Evolutionary conservation across 768 basidiomycete genomes (phyloP), one percentile per base, ranked within the genome.

Genomic region (Suillus hirtellus): DNA sequence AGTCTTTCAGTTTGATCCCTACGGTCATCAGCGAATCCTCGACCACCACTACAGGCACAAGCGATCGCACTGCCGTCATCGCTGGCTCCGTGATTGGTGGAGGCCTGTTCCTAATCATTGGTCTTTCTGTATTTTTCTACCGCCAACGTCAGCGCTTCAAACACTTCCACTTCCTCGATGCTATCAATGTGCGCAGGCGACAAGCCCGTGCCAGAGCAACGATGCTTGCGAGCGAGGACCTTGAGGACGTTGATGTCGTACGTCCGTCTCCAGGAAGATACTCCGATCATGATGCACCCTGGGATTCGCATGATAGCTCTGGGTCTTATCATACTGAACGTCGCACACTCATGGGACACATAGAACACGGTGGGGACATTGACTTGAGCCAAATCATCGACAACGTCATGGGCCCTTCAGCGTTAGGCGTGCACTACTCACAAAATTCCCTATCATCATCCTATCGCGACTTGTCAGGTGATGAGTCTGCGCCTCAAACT

Each of bases 361-460:
- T 71, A 35, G 31, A 59, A 1, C 37, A 44, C 24, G 21, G 47
- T 38, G 63, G 60, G 12, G 59, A 61, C 2, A 14, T 77, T 31
- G 75, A 80, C 34, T 63, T 82, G 10, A 60, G 72, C n/a, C 73
- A 67, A 10, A 82, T 84, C 54, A 79, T 84, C 10, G 77, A 82
- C 61, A 78, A 82, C 55, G 78, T 84, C 1, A 84, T 84, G 83
- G 83, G 83, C 2, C 78, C 80, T 4, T 52, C 72, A 0, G 0
- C 55, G 0, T 3, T 24, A 15, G 64, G 59, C 0, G 60, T 1
- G 0, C 73, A 73, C 60, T 75, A 60, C 24, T 70, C 73, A 19
- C 63, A 66, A 24, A 64, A 60, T 27, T 73, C 73, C 10, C 53
- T 75, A 9, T 63, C 73, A 2, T 75, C 72, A 24, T 43, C 68